Evolutionary conservation across 306 rosid species (phyloP), one percentile per base, ranked within the genome.

Genomic region (Begonia fuchsioides): DNA sequence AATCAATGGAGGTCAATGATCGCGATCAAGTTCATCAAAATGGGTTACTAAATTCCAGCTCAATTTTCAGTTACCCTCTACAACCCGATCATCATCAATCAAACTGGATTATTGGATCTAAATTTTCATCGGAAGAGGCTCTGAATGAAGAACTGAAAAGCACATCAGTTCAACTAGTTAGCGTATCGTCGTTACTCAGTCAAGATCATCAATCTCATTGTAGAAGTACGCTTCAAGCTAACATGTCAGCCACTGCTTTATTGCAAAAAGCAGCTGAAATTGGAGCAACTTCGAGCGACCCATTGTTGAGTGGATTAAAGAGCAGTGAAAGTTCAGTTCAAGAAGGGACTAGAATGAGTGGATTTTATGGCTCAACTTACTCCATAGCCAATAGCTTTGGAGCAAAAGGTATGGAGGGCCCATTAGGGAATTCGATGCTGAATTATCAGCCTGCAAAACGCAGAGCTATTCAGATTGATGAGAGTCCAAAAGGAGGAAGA

Each of bases 161-260:
- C 32, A 13, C 63, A 12, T 54, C 80, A n/a, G n/a, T n/a, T 15
- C 8, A 39, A 7, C 26, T 8, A 60, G 46, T 73, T 6, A 79
- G 79, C 57, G 90, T 71, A 64, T 82, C 80, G 68, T 79, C 84
- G 12, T 56, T 82, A 62, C 82, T 76, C 60, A 75, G 82, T 63
- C 64, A 67, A 13, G 67, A 67, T 15, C 81, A 83, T 63, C 54
- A 40, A 17, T 72, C 70, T 15, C 76, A 74, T 32, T 2, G 69
- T 0, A 69, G 56, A 12, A 73, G 68, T 53, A 53, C 86, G 39
- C 61, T 69, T 12, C 61, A 48, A 26, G 67, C 32, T 2, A 20
- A 20, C 5, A 20, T 20, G 32, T 20, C 32, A 20, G 32, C 32
- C 3, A 20, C 26, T 19, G 26, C 26, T 19, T 19, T 19, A 3